Percentiles rank a stretch among this genome's conserved stretches.
phyloP scores from a whole-genome alignment of 176 grass and related monocot species.

The Metroxylon sagu region DNA sequence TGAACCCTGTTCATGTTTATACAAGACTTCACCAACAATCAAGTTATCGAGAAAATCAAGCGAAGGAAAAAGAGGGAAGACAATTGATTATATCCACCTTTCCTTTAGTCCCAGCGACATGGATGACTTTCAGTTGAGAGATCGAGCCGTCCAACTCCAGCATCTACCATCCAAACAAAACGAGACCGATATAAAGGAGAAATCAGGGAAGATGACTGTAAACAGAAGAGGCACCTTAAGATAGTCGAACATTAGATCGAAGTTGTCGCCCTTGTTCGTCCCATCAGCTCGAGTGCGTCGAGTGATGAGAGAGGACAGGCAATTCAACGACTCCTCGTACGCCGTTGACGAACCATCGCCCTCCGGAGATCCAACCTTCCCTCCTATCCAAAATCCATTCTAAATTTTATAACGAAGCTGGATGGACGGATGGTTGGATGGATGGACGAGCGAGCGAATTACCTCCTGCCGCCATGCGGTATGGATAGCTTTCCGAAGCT shows the following conservation, averaged over 20 bases:
- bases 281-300: slow-evolving; percentile 51
- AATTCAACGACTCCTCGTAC: slow-evolving; percentile 67
- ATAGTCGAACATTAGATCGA: slow-evolving; percentile 71
- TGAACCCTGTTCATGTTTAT: slow-evolving; percentile 33
- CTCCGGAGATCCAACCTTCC: slow-evolving; percentile 15
- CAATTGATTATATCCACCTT: slow-evolving; percentile 35
- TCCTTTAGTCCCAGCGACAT: slow-evolving; percentile 83
- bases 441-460: too few relatives aligned
- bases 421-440: too few relatives aligned
- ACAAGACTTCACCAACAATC: too few relatives aligned
- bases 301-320: slow-evolving; percentile 73
- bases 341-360: slow-evolving; percentile 19
- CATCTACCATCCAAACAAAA: slow-evolving; percentile 33
- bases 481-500: too few relatives aligned
- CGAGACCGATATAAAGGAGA: slow-evolving; percentile 1
- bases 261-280: slow-evolving; percentile 59
- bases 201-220: neutral
- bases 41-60: too few relatives aligned
- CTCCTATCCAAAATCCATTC: neutral
- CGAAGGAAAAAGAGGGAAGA: neutral
- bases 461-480: too few relatives aligned
- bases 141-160: slow-evolving; percentile 69
- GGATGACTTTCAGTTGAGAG: slow-evolving; percentile 58
- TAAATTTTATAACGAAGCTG: too few relatives aligned
- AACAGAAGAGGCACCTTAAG: neutral